phyloP scores from a whole-genome alignment of 495 filamentous ascomycete species.

The Hypoxylon intermedium region DNA sequence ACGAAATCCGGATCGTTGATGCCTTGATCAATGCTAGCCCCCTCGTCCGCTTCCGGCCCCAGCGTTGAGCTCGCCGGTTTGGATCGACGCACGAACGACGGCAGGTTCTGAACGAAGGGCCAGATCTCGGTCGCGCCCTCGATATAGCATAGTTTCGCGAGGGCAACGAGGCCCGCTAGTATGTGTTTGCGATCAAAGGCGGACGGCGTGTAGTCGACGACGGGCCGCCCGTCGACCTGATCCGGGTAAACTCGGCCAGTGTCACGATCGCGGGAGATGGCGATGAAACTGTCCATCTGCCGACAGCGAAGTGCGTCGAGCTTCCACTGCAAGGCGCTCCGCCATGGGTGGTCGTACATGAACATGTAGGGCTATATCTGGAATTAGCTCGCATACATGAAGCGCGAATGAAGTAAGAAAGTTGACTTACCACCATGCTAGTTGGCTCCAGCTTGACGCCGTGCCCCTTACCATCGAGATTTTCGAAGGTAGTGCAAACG shows the following conservation, averaged over 20 bases:
- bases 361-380: constrained; percentile 43
- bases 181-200: constrained; percentile 72
- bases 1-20: constrained; percentile 71
- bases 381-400: not conserved
- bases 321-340: constrained; percentile 71
- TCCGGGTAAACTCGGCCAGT: constrained; percentile 78
- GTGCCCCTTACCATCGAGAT: constrained; percentile 81
- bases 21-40: constrained; percentile 51
- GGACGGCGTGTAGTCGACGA: constrained; percentile 73
- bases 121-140: constrained; percentile 80
- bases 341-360: constrained; percentile 68
- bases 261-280: constrained; percentile 74
- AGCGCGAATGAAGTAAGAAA: not conserved
- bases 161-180: constrained; percentile 72
- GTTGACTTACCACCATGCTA: constrained; percentile 61
- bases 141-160: constrained; percentile 78
- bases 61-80: constrained; percentile 17
- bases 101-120: constrained; percentile 62
- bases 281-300: constrained; percentile 71
- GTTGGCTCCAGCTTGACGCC: constrained; percentile 80
- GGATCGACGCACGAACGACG: constrained; percentile 67
- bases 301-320: constrained; percentile 64
- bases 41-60: constrained; percentile 25
- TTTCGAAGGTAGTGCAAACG: constrained; percentile 78
- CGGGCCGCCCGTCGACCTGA: constrained; percentile 65